A percentile compares a stretch with the other conserved stretches of the same genome.
Evolutionary conservation across 1,139 yeast species (phyloP).

Genomic region (Magnusiomyces fungicola): DNA sequence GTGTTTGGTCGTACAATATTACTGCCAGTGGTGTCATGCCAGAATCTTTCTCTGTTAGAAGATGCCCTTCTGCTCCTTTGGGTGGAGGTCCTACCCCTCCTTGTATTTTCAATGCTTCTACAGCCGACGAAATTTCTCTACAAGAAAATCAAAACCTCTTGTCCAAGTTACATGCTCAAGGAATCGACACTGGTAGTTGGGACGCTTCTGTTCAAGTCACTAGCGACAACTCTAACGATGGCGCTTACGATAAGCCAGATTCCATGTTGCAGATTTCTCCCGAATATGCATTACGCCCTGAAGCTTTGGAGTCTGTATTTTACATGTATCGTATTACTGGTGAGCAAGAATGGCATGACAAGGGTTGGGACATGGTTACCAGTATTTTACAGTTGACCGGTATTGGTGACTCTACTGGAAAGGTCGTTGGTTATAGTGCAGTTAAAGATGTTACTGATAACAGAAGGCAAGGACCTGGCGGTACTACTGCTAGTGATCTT

Average conservation of each 20-base stretch:
- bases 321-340: conserved; percentile 71
- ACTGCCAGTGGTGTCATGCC: conserved; percentile 41
- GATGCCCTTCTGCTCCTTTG: conserved; percentile 27
- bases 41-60: conserved; percentile 35
- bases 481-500: neutral
- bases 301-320: conserved; percentile 67
- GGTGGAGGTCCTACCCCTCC: conserved; percentile 22
- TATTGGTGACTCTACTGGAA: conserved; percentile 32
- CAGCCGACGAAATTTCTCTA: conserved; percentile 7
- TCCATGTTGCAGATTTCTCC: conserved; percentile 36
- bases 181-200: conserved; percentile 2
- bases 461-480: conserved; percentile 10
- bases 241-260: conserved; percentile 33
- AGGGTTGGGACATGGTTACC: conserved; percentile 61
- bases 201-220: conserved; percentile 8
- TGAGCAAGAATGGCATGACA: conserved; percentile 58
- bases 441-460: conserved; percentile 45
- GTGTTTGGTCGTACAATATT: conserved; percentile 53
- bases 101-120: conserved; percentile 22
- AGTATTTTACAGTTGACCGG: conserved; percentile 36
- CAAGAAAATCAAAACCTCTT: conserved; percentile 4
- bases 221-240: conserved; percentile 8
- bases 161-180: conserved; percentile 1
- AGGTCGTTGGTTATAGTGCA: conserved; percentile 39
- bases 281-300: conserved; percentile 60